Percentiles rank a stretch among this genome's conserved stretches.
Conservation (phyloP, 148 eudicot genomes). For the Selenicereus undatus region DNA sequence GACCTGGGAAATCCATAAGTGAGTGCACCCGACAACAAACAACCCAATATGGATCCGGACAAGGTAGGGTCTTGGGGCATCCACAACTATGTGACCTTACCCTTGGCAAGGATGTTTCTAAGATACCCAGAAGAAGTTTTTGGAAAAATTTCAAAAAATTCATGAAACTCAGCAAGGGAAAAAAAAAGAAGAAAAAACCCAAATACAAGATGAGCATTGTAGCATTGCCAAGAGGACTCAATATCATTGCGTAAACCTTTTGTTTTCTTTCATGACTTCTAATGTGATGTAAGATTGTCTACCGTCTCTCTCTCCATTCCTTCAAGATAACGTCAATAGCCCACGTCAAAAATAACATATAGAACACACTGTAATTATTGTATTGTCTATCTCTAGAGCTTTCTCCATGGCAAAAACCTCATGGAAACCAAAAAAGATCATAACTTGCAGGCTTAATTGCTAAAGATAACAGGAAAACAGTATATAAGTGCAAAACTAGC, state of each 20-base stretch:
- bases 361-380: conserved; percentile 35
- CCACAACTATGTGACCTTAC: not conserved
- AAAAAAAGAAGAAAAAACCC: conserved; percentile 34
- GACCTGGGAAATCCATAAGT: not conserved
- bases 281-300: conserved; percentile 5
- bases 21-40: not conserved
- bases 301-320: conserved; percentile 10
- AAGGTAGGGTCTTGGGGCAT: not conserved
- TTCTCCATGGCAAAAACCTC: conserved; percentile 39
- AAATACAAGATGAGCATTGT: conserved; percentile 32
- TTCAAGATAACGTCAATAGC: conserved; percentile 41
- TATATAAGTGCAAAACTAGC: not conserved
- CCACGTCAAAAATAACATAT: conserved; percentile 49
- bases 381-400: conserved; percentile 34
- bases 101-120: not conserved
- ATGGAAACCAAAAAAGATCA: not conserved
- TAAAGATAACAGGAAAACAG: not conserved
- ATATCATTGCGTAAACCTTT: conserved; percentile 22
- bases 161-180: not conserved
- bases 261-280: conserved; percentile 4
- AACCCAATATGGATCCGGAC: not conserved
- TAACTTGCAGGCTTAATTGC: not conserved
- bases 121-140: not conserved
- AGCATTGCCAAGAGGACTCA: conserved; percentile 30
- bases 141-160: not conserved